Conservation (phyloP, 208 protist genomes). For the Polymyxa betae region DNA sequence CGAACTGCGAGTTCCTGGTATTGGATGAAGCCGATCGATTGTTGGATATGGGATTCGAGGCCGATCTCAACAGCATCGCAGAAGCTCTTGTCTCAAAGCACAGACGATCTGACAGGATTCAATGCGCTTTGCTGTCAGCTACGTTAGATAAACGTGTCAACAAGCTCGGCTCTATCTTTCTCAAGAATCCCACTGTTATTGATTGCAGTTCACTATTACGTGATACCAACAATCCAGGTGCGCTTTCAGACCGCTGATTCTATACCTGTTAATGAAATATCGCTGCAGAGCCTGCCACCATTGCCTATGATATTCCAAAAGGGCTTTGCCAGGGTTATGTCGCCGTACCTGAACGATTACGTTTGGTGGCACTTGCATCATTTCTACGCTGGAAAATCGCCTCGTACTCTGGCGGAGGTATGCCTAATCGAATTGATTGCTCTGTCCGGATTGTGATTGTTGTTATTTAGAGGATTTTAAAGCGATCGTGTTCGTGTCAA, state of each 20-base stretch:
- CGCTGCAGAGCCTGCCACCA: background rate
- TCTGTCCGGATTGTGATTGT: no score
- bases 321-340: conserved; percentile 17
- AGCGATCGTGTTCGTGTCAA: conserved; percentile 81
- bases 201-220: background rate
- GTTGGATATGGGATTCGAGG: conserved; percentile 57
- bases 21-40: conserved; percentile 62
- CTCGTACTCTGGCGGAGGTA: background rate
- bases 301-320: background rate
- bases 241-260: background rate
- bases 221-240: background rate
- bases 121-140: background rate
- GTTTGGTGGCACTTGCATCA: background rate
- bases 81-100: background rate
- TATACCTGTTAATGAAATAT: background rate
- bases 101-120: background rate
- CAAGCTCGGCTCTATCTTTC: background rate
- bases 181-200: background rate
- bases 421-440: background rate
- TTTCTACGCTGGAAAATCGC: conserved; percentile 33
- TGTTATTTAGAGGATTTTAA: conserved; percentile 51
- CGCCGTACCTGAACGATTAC: conserved; percentile 6
- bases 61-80: conserved; percentile 47
- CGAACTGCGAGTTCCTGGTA: conserved; percentile 48
- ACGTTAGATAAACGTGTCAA: conserved; percentile 48